Base-by-base conservation (phyloP, 345 rosid genomes). In the Salix viminalis region DNA sequence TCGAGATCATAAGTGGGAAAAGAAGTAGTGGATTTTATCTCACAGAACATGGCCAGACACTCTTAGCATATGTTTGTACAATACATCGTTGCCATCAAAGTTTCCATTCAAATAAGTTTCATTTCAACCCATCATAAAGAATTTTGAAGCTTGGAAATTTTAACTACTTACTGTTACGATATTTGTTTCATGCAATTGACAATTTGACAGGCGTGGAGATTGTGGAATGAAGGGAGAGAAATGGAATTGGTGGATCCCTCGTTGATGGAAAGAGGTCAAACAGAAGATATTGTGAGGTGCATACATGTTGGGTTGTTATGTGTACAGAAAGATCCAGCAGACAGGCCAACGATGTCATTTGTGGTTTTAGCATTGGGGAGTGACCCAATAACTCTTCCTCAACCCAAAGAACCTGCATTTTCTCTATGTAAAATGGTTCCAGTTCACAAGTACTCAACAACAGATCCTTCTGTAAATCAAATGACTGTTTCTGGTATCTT, bases 1-100 rank as follows among this genome's bases (percentile, higher is more conserved):
- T 84, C 0, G 86, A 84, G 75, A 81, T 84, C 52, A 30, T 81
- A 44, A 80, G 75, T 10, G 82, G 84, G 0, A 69, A 65, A 30
- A 78, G 69, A 41, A 84, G 62, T 9, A 70, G 61, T 19, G 73
- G 70, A 23, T 77, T 74, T 18, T 6, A 76, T 61, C 73, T 70
- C 26, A 66, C 76, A 58, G 78, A 79, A 2, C 65, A 39, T 0
- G 74, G 52, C 23, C 74, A 44, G 52, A 26, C 42, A 37, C 71
- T 78, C 61, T 2, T 69, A 16, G 64, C 46, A 56, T 79, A 74
- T 23, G 82, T 79, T 18, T 56, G 82, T 67, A 23, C 9, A 58
- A 36, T 36, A 44, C 28, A 42, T 23, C 8, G 0, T 21, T 21
- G 3, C 3, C 1, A 44, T 65, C 5, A 6, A 44, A 69, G 14